These are phyloP conservation scores for Yarrowia keelungensis DNA, from an alignment of 805 yeast species.

Conservation along the genomic window DNA sequence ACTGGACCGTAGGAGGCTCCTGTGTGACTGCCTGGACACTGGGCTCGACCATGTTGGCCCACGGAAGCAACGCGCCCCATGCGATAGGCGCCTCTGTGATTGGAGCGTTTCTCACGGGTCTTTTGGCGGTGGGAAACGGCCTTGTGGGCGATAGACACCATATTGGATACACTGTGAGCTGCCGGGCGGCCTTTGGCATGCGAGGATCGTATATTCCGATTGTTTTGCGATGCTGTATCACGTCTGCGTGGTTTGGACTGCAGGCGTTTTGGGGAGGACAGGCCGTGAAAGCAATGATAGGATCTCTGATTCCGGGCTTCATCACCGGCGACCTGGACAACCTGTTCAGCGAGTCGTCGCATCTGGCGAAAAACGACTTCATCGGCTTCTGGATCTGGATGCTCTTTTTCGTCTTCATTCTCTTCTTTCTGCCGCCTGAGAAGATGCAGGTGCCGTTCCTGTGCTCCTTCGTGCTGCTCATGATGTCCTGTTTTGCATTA, in stretches of 20 bases:
- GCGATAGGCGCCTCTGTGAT: conserved; percentile 56
- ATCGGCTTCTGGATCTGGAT: conserved; percentile 55
- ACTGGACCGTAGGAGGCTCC: conserved; percentile 46
- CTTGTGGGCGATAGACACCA: conserved; percentile 59
- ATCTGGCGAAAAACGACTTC: conserved; percentile 51
- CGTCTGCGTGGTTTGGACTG: conserved; percentile 57
- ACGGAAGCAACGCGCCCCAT: conserved; percentile 56
- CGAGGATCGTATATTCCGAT: conserved; percentile 57
- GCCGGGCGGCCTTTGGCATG: conserved; percentile 57
- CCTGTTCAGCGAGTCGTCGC: conserved; percentile 52
- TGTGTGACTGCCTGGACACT: conserved; percentile 55
- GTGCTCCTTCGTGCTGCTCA: conserved; percentile 51
- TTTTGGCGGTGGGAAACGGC: conserved; percentile 55
- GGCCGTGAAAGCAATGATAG: conserved; percentile 52
- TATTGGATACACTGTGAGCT: conserved; percentile 57
- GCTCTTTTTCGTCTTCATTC: conserved; percentile 15
- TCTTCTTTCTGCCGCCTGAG: conserved; percentile 43
- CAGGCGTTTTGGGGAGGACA: conserved; percentile 59
- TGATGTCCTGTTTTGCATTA: conserved; percentile 46
- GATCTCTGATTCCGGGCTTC: conserved; percentile 53
- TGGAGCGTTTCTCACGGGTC: conserved; percentile 54
- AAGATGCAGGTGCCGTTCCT: conserved; percentile 51
- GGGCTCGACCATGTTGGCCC: conserved; percentile 54
- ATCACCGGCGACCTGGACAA: conserved; percentile 50
- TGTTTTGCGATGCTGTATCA: conserved; percentile 54